These are phyloP conservation scores for Amanita molliuscula DNA, from an alignment of 768 basidiomycete species.

Conservation along the genomic window DNA sequence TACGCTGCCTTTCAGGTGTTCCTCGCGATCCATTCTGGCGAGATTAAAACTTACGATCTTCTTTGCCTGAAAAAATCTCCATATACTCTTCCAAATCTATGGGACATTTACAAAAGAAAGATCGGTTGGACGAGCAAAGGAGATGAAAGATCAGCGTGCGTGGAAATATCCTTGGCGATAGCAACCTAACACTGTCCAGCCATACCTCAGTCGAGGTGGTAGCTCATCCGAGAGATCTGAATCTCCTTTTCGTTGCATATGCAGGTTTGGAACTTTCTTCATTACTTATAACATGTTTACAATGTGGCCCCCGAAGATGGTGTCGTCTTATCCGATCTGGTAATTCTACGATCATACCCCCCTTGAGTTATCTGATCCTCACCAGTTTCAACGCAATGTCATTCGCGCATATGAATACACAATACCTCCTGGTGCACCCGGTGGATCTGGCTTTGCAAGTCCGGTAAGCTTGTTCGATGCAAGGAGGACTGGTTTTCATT, in stretches of 20 bases:
- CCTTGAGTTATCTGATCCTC: not conserved
- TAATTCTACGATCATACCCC: slow-evolving; percentile 15
- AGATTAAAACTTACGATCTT: slow-evolving; percentile 71
- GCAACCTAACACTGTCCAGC: slow-evolving; percentile 18
- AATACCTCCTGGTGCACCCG: slow-evolving; percentile 74
- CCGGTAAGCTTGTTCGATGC: slow-evolving; percentile 26
- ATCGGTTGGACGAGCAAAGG: slow-evolving; percentile 29
- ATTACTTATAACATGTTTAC: not conserved
- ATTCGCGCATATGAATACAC: slow-evolving; percentile 58
- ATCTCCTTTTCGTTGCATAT: slow-evolving; percentile 66
- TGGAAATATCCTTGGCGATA: not conserved
- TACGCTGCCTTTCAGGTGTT: slow-evolving; percentile 27
- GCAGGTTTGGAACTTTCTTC: slow-evolving; percentile 35
- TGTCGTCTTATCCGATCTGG: slow-evolving; percentile 48
- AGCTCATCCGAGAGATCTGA: slow-evolving; percentile 64
- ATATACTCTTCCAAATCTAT: slow-evolving; percentile 66
- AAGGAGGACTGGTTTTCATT: not conserved
- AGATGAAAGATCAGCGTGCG: slow-evolving; percentile 21
- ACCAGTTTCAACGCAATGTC: slow-evolving; percentile 36
- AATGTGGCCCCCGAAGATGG: slow-evolving; percentile 34
- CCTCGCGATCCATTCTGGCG: slow-evolving; percentile 37
- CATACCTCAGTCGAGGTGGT: slow-evolving; percentile 49
- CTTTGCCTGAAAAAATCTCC: slow-evolving; percentile 53
- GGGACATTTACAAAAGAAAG: slow-evolving; percentile 62
- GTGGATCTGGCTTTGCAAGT: slow-evolving; percentile 54